Evolutionary conservation across 768 basidiomycete species (phyloP).

Genomic region (Naematelia aurantialba): DNA sequence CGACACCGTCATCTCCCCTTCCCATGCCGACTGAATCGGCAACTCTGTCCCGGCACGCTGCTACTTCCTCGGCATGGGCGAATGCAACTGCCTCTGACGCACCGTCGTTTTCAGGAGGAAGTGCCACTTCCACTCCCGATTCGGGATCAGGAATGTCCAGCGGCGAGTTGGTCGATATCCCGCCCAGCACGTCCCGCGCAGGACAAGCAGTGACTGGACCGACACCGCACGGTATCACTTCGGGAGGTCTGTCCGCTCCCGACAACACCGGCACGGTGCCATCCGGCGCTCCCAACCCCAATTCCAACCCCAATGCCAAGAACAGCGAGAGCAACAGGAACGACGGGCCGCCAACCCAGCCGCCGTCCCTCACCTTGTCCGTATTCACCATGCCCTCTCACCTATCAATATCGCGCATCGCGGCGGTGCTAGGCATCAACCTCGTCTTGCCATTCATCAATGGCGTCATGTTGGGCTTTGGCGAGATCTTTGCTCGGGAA

Average conservation of each 20-base stretch:
- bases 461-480: slow-evolving; percentile 51
- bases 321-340: background rate
- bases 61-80: slow-evolving; percentile 42
- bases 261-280: background rate
- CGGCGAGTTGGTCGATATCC: slow-evolving; percentile 5
- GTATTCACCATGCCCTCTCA: slow-evolving; percentile 42
- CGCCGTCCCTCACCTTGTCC: slow-evolving; percentile 47
- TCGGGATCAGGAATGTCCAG: slow-evolving; percentile 11
- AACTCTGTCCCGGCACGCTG: slow-evolving; percentile 29
- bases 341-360: slow-evolving; percentile 32
- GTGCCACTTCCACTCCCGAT: slow-evolving; percentile 30
- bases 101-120: slow-evolving; percentile 22
- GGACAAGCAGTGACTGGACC: slow-evolving; percentile 10
- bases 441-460: slow-evolving; percentile 49
- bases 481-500: slow-evolving; percentile 50
- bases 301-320: background rate
- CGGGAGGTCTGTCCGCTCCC: slow-evolving; percentile 2
- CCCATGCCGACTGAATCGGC: slow-evolving; percentile 21
- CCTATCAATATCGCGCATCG: slow-evolving; percentile 35
- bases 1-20: slow-evolving; percentile 8
- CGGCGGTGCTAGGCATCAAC: slow-evolving; percentile 49
- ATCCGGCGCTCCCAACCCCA: background rate
- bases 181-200: background rate
- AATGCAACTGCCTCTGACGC: slow-evolving; percentile 23
- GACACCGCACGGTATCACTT: slow-evolving; percentile 10